Base-by-base conservation (phyloP, 2,329 filamentous ascomycete genomes). In the Aschersonia sp. region DNA sequence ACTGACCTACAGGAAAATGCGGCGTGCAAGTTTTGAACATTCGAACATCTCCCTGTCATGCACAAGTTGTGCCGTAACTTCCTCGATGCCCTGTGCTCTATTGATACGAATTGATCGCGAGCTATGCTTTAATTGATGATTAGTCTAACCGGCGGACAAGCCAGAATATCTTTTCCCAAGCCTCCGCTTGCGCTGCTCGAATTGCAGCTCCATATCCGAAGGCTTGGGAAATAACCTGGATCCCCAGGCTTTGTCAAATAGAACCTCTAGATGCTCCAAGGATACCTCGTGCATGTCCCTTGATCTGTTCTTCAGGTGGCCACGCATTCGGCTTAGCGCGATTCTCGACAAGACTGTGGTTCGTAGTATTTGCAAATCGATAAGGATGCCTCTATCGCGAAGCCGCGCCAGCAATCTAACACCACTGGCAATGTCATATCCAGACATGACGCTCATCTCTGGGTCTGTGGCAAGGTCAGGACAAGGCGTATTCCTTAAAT, bases 221-320 rank as follows among this genome's bases (percentile, higher is more conserved):
- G 50, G 48, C 11, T 48, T 51, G 1, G 61, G 57, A 1, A 65
- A 50, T 32, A 66, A 46, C 42, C 59, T 57, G 4, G 51, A 55
- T 6, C 63, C 63, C 63, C 63, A 66, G 2, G 63, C 63, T 35
- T 57, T 48, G 33, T 65, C 59, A n/a, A 63, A 50, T 5, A 65
- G 49, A 9, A 37, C 35, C 52, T 64, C 63, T 37, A 66, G 44
- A n/a, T 53, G 54, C n/a, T 54, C 51, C 5, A 55, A 43, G 0
- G 59, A 58, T 32, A 64, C 50, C 50, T 65, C 63, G 42, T 60
- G 53, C 11, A 50, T 50, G 43, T 64, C 61, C 47, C 64, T 57
- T 6, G 53, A 52, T 31, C 58, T 56, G 31, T 58, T 51, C n/a
- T 55, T 57, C 5, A 45, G 48, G 30, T 59, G 56, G 9, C 57